phyloP scores from a whole-genome alignment of 495 filamentous ascomycete genomes.

The Aspergillus cavernicola region DNA sequence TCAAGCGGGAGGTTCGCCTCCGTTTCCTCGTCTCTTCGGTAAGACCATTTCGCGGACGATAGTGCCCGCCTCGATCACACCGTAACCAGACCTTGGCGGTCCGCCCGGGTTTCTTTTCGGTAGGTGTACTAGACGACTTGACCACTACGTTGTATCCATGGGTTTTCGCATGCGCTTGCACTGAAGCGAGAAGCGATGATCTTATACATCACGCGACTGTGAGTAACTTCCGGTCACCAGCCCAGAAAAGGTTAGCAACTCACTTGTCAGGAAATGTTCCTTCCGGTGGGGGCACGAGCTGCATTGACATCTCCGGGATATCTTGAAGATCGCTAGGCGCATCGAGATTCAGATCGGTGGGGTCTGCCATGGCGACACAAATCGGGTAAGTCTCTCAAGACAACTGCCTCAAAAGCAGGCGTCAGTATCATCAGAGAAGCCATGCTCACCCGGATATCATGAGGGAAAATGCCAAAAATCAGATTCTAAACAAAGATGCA shows the following conservation, averaged over 20 bases:
- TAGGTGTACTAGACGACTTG: constrained; percentile 46
- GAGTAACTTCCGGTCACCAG: no score
- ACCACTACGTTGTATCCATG: constrained; percentile 49
- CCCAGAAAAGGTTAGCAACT: no score
- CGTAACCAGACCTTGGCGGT: constrained; percentile 47
- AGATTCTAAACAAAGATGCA: no score
- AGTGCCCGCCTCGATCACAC: constrained; percentile 50
- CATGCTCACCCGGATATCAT: constrained; percentile 2
- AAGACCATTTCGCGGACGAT: constrained; percentile 46
- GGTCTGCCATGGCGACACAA: constrained; percentile 36
- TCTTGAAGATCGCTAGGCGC: constrained; percentile 48
- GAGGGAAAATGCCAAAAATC: no score
- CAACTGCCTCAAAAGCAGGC: constrained; percentile 12
- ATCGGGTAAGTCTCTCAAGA: constrained; percentile 11
- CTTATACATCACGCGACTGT: no score
- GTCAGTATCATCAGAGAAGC: constrained; percentile 18
- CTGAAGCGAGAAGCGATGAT: constrained; percentile 36
- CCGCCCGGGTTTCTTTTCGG: constrained; percentile 46
- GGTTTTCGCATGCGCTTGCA: constrained; percentile 42
- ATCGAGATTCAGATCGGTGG: constrained; percentile 43
- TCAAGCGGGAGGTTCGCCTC: constrained; percentile 42
- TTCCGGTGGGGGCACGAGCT: constrained; percentile 42
- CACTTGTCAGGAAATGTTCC: constrained; percentile 47
- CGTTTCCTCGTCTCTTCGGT: constrained; percentile 49
- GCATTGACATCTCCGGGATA: constrained; percentile 44